Base-by-base conservation (phyloP, 169 alveolate genomes). In the Toxoplasma gondii region DNA sequence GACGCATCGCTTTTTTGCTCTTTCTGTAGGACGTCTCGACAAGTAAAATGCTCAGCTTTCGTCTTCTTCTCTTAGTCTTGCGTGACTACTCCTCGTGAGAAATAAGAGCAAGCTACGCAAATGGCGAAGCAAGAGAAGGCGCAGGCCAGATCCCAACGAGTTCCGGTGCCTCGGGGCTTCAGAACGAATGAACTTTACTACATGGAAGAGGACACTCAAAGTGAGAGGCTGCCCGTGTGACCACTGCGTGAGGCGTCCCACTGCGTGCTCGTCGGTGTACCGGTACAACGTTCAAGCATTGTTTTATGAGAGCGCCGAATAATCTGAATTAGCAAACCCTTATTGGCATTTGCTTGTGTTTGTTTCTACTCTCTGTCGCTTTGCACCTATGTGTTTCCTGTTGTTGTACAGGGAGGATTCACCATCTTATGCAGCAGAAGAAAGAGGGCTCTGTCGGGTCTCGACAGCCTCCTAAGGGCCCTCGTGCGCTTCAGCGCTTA, bases 201-300 rank as follows among this genome's bases (percentile, higher is more conserved):
- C 67, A 43, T 82, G 27, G 90, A 82, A 31, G 90, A 82, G 41
- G 90, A 82, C 67, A 82, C 90, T 31, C 70, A 82, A 45, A 29
- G 90, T 82, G 67, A 45, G 90, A 82, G 22, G 58, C 58, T 49
- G 58, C 58, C 58, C 22, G 58, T 17, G 58, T 49, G 0, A 17
- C 58, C 17, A n/a, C 81, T n/a, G 81, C n/a, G 22, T 19, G n/a
- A 19, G 81, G 81, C 58, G 12, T 49, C 4, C 22, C 22, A 17
- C 58, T 49, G 58, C 58, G 58, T 5, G 58, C 16, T 49, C 12
- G 27, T 49, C 58, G 0, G 58, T 49, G 58, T 12, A 49, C 58
- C 22, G 58, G 58, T 49, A 49, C 16, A 49, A 49, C 27, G 12
- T 17, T 49, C 58, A 49, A 49, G 58, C 4, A 0, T 17, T 1